phyloP scores from a whole-genome alignment of 768 basidiomycete genomes.

The Boletus reticulatus region DNA sequence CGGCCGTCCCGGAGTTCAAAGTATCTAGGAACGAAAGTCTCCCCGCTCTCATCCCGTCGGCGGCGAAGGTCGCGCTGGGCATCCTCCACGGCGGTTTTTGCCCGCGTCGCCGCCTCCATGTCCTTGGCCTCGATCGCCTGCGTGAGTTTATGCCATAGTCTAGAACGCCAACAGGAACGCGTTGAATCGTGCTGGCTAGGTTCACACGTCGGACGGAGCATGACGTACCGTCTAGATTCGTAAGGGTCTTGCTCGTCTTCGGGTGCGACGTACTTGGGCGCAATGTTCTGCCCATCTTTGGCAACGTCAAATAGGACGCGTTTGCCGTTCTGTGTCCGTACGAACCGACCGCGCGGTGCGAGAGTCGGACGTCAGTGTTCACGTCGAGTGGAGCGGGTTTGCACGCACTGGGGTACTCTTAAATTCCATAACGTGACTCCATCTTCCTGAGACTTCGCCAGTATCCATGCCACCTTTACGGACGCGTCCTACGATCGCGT shows the following conservation, averaged over 20 bases:
- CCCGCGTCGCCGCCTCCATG: conserved; percentile 91
- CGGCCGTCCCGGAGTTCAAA: conserved; percentile 76
- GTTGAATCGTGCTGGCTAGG: too few species aligned
- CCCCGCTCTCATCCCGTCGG: conserved; percentile 70
- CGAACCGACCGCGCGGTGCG: neutral
- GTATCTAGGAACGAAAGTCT: conserved; percentile 70
- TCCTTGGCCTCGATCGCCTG: conserved; percentile 82
- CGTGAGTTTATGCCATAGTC: conserved; percentile 80
- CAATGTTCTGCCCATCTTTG: conserved; percentile 69
- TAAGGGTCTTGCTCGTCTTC: conserved; percentile 86
- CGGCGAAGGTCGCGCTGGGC: conserved; percentile 81
- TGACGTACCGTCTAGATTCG: conserved; percentile 77
- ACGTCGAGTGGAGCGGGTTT: neutral
- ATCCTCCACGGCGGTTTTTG: conserved; percentile 90
- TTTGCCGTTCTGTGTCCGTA: conserved; percentile 48
- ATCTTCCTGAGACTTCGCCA: conserved; percentile 87
- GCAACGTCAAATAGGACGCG: conserved; percentile 82
- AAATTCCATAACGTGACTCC: conserved; percentile 90
- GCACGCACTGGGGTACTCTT: conserved; percentile 60
- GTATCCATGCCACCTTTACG: conserved; percentile 60
- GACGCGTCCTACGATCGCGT: conserved; percentile 81
- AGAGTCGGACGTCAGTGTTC: neutral
- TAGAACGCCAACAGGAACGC: neutral
- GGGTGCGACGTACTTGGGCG: conserved; percentile 80
- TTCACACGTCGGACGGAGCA: neutral